Percentiles rank a stretch among this genome's conserved stretches.
Conservation (phyloP, 257 asterid genomes). For the Rhazya stricta region DNA sequence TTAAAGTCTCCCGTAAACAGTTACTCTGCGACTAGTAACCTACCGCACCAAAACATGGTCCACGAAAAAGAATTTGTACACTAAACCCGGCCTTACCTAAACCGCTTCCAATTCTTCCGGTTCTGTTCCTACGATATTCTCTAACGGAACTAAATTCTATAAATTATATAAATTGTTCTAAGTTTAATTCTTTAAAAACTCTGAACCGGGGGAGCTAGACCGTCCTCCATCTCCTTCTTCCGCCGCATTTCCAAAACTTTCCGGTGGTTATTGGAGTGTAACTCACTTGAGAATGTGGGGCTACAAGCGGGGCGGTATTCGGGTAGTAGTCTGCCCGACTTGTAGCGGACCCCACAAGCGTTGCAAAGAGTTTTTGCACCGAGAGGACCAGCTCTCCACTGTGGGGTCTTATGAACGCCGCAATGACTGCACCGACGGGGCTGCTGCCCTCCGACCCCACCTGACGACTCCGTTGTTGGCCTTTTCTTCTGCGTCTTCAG, state of each 20-base stretch:
- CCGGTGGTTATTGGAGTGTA: conserved; percentile 88
- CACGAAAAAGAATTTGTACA: conserved; percentile 47
- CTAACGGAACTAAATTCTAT: not conserved
- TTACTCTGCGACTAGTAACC: conserved; percentile 36
- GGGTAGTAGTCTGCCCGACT: conserved; percentile 87
- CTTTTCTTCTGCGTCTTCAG: conserved; percentile 40
- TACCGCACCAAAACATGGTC: conserved; percentile 49
- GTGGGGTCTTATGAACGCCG: conserved; percentile 91
- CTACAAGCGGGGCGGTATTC: conserved; percentile 96
- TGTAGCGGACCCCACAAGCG: conserved; percentile 89
- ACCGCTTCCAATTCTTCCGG: conserved; percentile 23
- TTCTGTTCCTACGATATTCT: not conserved
- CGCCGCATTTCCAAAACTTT: conserved; percentile 89
- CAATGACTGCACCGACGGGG: conserved; percentile 85
- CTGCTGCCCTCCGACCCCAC: conserved; percentile 31
- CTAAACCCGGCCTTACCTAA: conserved; percentile 37
- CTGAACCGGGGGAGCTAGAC: conserved; percentile 43
- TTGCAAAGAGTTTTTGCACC: conserved; percentile 95
- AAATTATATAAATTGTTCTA: not conserved
- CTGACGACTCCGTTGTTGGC: not conserved
- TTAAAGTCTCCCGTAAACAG: conserved; percentile 42
- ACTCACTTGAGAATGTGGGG: conserved; percentile 69
- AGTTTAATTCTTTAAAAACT: conserved; percentile 42
- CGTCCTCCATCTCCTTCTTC: conserved; percentile 47
- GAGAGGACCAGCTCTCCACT: conserved; percentile 93